Conservation (phyloP, 495 filamentous ascomycete genomes). For the Wilcoxina mikolae region DNA sequence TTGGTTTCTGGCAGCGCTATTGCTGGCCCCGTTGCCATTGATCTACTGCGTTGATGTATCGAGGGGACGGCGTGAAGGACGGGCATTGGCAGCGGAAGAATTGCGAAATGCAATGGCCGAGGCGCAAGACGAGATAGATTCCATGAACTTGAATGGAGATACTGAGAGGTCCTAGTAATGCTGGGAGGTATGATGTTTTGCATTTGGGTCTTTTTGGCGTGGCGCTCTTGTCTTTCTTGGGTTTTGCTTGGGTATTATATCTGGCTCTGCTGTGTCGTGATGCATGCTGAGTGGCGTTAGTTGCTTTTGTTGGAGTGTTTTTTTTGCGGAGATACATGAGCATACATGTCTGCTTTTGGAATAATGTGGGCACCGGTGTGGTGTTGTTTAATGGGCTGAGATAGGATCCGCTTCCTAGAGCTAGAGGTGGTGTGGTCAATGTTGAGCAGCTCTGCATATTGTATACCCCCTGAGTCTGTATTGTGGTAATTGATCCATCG, state of each 20-base stretch:
- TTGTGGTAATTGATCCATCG: no score
- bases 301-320: not conserved
- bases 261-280: not conserved
- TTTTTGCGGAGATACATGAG: not conserved
- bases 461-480: no score
- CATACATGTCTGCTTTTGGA: not conserved
- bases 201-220: not conserved
- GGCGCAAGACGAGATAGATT: not conserved
- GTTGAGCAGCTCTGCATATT: no score
- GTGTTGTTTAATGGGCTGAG: not conserved
- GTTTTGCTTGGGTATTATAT: not conserved
- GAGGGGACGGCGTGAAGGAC: conserved; percentile 63
- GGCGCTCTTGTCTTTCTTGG: not conserved
- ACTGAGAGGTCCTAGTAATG: not conserved
- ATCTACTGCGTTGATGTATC: conserved; percentile 84
- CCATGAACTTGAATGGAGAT: not conserved
- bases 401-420: no score
- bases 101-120: conserved; percentile 14
- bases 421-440: no score
- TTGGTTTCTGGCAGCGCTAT: conserved; percentile 71
- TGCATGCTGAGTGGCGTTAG: not conserved
- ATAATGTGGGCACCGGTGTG: no score
- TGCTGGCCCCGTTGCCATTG: conserved; percentile 67
- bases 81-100: conserved; percentile 24
- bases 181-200: not conserved